These are phyloP conservation scores for Plantago ovata DNA, from an alignment of 257 asterid species.

Conservation along the genomic window DNA sequence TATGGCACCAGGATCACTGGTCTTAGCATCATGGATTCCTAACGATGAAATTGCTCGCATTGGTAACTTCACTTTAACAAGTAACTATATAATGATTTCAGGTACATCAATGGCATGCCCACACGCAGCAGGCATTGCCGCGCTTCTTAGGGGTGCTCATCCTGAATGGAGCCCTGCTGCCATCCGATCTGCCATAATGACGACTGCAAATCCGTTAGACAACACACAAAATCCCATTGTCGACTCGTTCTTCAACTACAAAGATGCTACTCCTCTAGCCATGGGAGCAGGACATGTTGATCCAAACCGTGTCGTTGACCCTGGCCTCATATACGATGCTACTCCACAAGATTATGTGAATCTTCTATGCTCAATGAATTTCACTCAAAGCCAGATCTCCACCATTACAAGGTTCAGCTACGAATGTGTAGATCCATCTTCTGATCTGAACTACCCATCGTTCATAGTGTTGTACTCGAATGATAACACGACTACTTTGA, in stretches of 20 bases:
- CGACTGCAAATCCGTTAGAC: slow-evolving; percentile 32
- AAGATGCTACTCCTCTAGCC: slow-evolving; percentile 27
- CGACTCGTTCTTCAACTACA: slow-evolving; percentile 21
- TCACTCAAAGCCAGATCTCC: slow-evolving; percentile 22
- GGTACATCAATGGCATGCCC: slow-evolving; percentile 50
- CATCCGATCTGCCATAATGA: slow-evolving; percentile 39
- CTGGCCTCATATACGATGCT: slow-evolving; percentile 32
- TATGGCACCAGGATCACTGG: slow-evolving; percentile 40
- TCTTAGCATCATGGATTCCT: slow-evolving; percentile 40
- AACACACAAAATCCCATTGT: slow-evolving; percentile 19
- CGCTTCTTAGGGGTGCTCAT: slow-evolving; percentile 39
- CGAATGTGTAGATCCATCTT: slow-evolving; percentile 14
- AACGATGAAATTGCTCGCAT: background rate
- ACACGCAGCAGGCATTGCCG: slow-evolving; percentile 39
- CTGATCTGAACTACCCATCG: slow-evolving; percentile 30
- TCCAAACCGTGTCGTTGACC: slow-evolving; percentile 27
- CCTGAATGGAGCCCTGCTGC: slow-evolving; percentile 52
- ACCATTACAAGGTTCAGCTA: slow-evolving; percentile 28
- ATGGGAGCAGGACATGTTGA: slow-evolving; percentile 33
- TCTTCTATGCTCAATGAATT: slow-evolving; percentile 35
- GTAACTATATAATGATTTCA: slow-evolving; percentile 27
- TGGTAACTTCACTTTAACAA: slow-evolving; percentile 23
- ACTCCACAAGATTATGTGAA: slow-evolving; percentile 29
- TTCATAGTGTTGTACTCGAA: slow-evolving; percentile 27
- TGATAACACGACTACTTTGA: background rate